Percentiles rank a stretch among this genome's conserved stretches.
Evolutionary conservation across 2,329 filamentous ascomycete genomes (phyloP).

Genomic region (Aspergillus quadrilineatus): DNA sequence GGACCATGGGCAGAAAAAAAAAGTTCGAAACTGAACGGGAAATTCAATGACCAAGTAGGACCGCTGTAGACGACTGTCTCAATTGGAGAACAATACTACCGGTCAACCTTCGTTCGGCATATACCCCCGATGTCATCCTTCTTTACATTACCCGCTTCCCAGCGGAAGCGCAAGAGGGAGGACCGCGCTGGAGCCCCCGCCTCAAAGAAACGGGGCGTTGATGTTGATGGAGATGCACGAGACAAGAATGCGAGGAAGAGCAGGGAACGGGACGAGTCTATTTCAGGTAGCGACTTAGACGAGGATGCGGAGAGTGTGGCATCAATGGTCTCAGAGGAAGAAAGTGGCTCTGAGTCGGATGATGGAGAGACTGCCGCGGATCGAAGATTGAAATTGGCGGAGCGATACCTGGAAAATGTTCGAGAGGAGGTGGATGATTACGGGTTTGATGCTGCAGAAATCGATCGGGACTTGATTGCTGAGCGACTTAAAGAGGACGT

Average conservation of each 20-base stretch:
- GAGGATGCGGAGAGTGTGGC: slow-evolving; percentile 58
- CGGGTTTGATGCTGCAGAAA: slow-evolving; percentile 90
- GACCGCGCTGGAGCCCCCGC: slow-evolving; percentile 43
- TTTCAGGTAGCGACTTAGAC: slow-evolving; percentile 78
- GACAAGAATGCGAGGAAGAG: slow-evolving; percentile 46
- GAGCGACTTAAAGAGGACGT: slow-evolving; percentile 89
- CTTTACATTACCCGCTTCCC: slow-evolving; percentile 82
- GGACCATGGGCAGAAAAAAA: slow-evolving; percentile 39
- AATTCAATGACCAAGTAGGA: slow-evolving; percentile 1
- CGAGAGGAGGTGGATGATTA: slow-evolving; percentile 76
- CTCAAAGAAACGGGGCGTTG: slow-evolving; percentile 47
- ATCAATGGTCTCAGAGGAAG: slow-evolving; percentile 48
- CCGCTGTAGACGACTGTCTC: slow-evolving; percentile 1
- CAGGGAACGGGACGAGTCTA: slow-evolving; percentile 68
- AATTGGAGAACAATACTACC: slow-evolving; percentile 6
- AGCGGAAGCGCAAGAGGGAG: slow-evolving; percentile 85
- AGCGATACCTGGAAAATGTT: slow-evolving; percentile 90
- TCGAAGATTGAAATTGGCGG: slow-evolving; percentile 78
- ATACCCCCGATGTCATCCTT: slow-evolving; percentile 78
- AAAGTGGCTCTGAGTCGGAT: slow-evolving; percentile 68
- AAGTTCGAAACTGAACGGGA: slow-evolving; percentile 22
- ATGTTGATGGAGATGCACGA: slow-evolving; percentile 32
- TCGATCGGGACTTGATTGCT: slow-evolving; percentile 89
- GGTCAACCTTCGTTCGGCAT: slow-evolving; percentile 1
- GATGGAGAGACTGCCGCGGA: slow-evolving; percentile 83